Evolutionary conservation across 2,329 filamentous ascomycete species (phyloP), one percentile per base, ranked within the genome.

Genomic region (Sarocladium strictum): DNA sequence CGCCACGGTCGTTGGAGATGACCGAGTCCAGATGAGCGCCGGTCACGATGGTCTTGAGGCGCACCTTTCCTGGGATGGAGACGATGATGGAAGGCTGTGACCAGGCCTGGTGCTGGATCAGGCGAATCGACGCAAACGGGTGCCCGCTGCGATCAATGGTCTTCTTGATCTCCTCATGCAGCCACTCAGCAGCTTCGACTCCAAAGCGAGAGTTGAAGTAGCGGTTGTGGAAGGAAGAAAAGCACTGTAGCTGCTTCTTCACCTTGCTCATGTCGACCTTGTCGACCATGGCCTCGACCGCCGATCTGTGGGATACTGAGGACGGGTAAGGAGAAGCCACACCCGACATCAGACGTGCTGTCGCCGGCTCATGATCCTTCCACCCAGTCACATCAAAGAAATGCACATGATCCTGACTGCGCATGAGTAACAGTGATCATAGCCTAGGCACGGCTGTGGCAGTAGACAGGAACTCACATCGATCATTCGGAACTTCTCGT

Each of bases 1-100:
- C 74, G 2, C 64, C 67, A 11, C 68, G 64, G 12, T 69, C 69
- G 32, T 65, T 66, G 35, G 69, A 71, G 12, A 73, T 71, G 7
- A 64, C 62, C 1, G 70, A 75, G 61, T 79, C 76, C 43, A 73
- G 72, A 58, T 78, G 76, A 1, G 76, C 73, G 15, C 72, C 71
- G 1, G 75, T 66, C 5, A 73, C 56, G 7, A 72, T 61, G 49
- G 55, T 62, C 53, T 58, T 58, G 27, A 53, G 35, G 17, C 68
- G 67, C 9, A 74, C 69, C 55, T 56, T 64, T 26, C 76, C 76
- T 2, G 75, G 75, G 21, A 78, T 72, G 3, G 66, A 70, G 1
- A 72, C 74, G 9, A 78, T 75, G 57, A 79, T 67, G 10, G 72
- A 75, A 0, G 72, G 70, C 59, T 78, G 76, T 54, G 67, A 71